These are phyloP conservation scores for Phaeophleospora eucalypticola DNA, from an alignment of 2,329 filamentous ascomycete genomes.

Conservation along the genomic window DNA sequence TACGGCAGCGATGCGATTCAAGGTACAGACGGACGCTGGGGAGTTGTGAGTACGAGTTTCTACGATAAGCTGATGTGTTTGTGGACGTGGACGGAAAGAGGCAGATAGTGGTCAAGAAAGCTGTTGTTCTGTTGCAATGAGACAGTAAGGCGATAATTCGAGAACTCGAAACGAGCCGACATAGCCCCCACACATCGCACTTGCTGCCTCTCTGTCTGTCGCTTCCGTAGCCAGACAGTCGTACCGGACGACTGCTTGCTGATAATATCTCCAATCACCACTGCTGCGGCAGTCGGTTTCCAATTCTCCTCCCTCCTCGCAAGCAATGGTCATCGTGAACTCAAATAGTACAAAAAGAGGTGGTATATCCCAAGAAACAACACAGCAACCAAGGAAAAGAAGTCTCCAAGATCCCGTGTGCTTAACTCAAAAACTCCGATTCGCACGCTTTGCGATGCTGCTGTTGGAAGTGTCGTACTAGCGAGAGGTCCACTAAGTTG, in stretches of 20 bases:
- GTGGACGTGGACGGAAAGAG: slow-evolving; percentile 44
- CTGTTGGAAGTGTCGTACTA: not conserved
- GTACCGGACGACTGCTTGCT: not conserved
- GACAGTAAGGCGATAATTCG: slow-evolving; percentile 2
- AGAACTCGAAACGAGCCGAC: too few relatives aligned
- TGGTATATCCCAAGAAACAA: slow-evolving; percentile 9
- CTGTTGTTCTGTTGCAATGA: slow-evolving; percentile 1
- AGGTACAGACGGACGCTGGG: slow-evolving; percentile 27
- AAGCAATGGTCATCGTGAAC: too few relatives aligned
- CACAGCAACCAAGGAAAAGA: too few relatives aligned
- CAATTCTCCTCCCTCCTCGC: too few relatives aligned
- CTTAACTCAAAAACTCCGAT: slow-evolving; percentile 1
- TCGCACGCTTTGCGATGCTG: slow-evolving; percentile 9
- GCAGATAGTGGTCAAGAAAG: slow-evolving; percentile 5
- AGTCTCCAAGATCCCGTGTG: too few relatives aligned
- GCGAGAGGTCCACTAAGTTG: not conserved
- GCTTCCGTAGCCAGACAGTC: too few relatives aligned
- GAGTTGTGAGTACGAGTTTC: slow-evolving; percentile 69
- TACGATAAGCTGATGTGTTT: slow-evolving; percentile 68
- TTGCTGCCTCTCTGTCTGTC: too few relatives aligned
- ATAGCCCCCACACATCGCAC: too few relatives aligned
- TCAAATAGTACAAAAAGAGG: slow-evolving; percentile 1
- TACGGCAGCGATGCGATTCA: slow-evolving; percentile 66
- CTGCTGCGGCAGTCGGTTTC: too few relatives aligned
- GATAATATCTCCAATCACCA: too few relatives aligned